A percentile compares a stretch with the other conserved stretches of the same genome.
Conservation (phyloP, 495 filamentous ascomycete species). For the Penicillium simplicissimum region DNA sequence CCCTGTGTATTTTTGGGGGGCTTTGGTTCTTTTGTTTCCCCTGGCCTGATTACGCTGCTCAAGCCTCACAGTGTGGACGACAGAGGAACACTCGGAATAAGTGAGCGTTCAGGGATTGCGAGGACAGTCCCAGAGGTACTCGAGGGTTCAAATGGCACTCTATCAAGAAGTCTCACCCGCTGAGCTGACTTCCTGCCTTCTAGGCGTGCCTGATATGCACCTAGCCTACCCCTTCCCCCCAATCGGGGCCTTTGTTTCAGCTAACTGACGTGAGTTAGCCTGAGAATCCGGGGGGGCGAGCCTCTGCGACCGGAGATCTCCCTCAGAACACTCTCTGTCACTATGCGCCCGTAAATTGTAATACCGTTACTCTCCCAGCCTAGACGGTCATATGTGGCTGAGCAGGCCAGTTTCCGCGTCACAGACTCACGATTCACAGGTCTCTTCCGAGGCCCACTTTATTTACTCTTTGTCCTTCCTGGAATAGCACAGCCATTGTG, state of each 20-base stretch:
- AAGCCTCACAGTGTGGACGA: background rate
- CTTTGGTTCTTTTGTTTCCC: constrained; percentile 2
- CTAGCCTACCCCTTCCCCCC: constrained; percentile 1
- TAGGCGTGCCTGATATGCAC: background rate
- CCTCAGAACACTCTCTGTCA: too few species aligned
- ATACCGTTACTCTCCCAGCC: constrained; percentile 23
- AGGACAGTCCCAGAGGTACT: background rate
- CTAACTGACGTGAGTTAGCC: background rate
- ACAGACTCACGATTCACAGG: constrained; percentile 2
- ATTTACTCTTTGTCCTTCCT: constrained; percentile 3
- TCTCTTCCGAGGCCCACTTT: constrained; percentile 13
- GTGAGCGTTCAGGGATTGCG: background rate
- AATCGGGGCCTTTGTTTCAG: constrained; percentile 3
- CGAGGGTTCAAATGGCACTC: background rate
- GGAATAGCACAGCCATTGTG: constrained; percentile 27
- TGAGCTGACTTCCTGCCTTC: background rate
- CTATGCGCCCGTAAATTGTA: too few species aligned
- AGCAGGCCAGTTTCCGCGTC: constrained; percentile 22
- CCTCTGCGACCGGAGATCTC: constrained; percentile 1
- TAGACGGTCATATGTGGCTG: constrained; percentile 29
- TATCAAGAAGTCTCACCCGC: background rate
- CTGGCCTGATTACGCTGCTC: background rate
- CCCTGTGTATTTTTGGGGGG: background rate
- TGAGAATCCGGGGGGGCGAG: background rate
- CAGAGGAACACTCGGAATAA: background rate